These are phyloP conservation scores for Coemansia javaensis DNA, from an alignment of 192 early-diverging fungal species.

Conservation along the genomic window DNA sequence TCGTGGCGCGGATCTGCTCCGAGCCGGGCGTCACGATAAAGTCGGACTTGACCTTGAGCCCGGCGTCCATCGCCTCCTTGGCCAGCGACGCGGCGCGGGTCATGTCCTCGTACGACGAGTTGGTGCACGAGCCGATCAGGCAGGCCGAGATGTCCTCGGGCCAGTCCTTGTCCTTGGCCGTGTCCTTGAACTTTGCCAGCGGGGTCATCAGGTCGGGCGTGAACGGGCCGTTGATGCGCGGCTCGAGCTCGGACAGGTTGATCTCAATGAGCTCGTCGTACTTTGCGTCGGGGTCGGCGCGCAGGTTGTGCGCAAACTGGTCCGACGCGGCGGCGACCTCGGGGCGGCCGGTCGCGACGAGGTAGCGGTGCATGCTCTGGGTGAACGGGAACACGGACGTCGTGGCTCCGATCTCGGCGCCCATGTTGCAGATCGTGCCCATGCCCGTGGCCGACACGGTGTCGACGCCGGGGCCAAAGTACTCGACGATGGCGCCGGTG, in stretches of 20 bases:
- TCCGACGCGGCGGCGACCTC: constrained; percentile 76
- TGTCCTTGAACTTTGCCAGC: constrained; percentile 85
- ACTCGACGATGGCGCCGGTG: constrained; percentile 96
- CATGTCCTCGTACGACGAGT: constrained; percentile 99
- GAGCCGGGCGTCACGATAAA: constrained; percentile 95
- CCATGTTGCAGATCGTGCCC: constrained; percentile 99
- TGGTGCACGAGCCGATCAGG: constrained; percentile 98
- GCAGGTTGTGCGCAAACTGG: constrained; percentile 82
- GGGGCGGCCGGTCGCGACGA: constrained; percentile 77
- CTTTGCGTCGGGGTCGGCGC: constrained; percentile 77
- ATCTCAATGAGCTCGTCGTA: constrained; percentile 96
- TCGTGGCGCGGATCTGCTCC: constrained; percentile 96
- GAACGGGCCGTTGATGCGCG: constrained; percentile 96
- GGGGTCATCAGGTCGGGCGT: constrained; percentile 94
- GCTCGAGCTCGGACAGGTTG: constrained; percentile 87
- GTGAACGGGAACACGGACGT: constrained; percentile 97
- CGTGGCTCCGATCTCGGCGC: constrained; percentile 97
- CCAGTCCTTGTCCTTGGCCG: constrained; percentile 84
- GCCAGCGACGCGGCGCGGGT: constrained; percentile 85
- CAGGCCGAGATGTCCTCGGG: constrained; percentile 80
- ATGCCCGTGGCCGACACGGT: constrained; percentile 95
- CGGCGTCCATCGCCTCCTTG: constrained; percentile 73
- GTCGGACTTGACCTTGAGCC: constrained; percentile 74
- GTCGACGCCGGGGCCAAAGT: constrained; percentile 93
- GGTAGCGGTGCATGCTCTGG: constrained; percentile 84